These are phyloP conservation scores for Hyaloperonospora arabidopsidis DNA, from an alignment of 352 stramenopile species.

Conservation along the genomic window DNA sequence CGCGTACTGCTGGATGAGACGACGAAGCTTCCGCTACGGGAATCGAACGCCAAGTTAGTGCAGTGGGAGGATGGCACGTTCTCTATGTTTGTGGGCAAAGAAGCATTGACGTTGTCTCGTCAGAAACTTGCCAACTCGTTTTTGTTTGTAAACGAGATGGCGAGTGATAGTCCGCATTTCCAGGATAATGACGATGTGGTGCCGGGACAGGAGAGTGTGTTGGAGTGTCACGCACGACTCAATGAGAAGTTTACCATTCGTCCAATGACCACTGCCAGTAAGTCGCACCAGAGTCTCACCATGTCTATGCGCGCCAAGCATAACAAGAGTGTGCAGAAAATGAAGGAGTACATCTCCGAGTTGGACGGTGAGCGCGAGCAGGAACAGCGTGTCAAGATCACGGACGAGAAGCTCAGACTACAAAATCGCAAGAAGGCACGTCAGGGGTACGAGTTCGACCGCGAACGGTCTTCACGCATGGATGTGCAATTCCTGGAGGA, in stretches of 20 bases:
- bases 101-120: constrained; percentile 70
- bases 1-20: constrained; percentile 55
- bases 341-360: constrained; percentile 84
- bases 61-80: constrained; percentile 83
- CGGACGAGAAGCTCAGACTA: constrained; percentile 72
- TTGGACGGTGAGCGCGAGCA: constrained; percentile 75
- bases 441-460: constrained; percentile 74
- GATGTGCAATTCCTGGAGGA: constrained; percentile 80
- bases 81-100: constrained; percentile 81
- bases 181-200: constrained; percentile 55
- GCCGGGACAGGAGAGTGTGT: constrained; percentile 61
- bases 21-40: constrained; percentile 49
- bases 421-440: constrained; percentile 83
- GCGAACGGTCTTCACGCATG: constrained; percentile 64
- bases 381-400: constrained; percentile 80
- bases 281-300: constrained; percentile 81
- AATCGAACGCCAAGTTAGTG: constrained; percentile 78
- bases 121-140: constrained; percentile 86
- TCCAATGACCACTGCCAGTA: constrained; percentile 75
- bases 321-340: constrained; percentile 82
- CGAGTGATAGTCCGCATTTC: constrained; percentile 54
- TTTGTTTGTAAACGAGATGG: constrained; percentile 72
- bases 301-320: constrained; percentile 87
- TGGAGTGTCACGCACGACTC: constrained; percentile 79
- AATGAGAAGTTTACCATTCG: constrained; percentile 82